Evolutionary conservation across 2,329 filamentous ascomycete species (phyloP), one percentile per base, ranked within the genome.

Genomic region (Sclerotinia borealis): DNA sequence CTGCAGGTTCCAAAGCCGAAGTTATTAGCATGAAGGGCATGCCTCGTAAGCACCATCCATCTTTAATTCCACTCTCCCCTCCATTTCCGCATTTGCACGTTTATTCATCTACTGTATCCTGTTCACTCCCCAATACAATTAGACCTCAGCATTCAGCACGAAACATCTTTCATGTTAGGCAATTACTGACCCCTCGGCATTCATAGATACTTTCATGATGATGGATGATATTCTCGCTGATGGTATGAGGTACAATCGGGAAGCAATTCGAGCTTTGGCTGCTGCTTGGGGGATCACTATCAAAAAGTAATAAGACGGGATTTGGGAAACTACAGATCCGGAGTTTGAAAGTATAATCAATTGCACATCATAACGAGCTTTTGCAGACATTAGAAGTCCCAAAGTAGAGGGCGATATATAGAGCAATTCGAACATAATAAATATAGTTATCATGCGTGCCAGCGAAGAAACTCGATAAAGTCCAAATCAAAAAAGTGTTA

Each of bases 201-300:
- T 34, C 27, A 51, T 34, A 56, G 54, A 69, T 65, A 64, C 55
- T 27, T 56, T 69, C 51, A 68, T 68, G 68, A 60, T 63, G 50
- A 50, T 68, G 60, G 68, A 69, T 66, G 68, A 61, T 31, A 65
- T 68, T 36, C 48, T 68, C 19, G 66, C 67, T 15, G 58, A 58
- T 22, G 68, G 64, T 17, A 67, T 63, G 59, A 64, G 63, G 55
- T 68, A 61, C 50, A 68, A 68, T 60, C 60, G 58, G 50, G 59
- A 67, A 34, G 63, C 65, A 13, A 59, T 69, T 36, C 63, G 52
- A 45, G 66, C 58, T 34, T 43, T 69, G 55, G 41, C 39, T 29
- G 13, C 41, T 36, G 29, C n/a, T 9, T 62, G 60, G 61, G 25
- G 61, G 5, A 27, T 56, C 22, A 13, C 22, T 37, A n/a, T 19